Base-by-base conservation (phyloP, 176 grass and related monocot genomes). In the Juncus effusus region DNA sequence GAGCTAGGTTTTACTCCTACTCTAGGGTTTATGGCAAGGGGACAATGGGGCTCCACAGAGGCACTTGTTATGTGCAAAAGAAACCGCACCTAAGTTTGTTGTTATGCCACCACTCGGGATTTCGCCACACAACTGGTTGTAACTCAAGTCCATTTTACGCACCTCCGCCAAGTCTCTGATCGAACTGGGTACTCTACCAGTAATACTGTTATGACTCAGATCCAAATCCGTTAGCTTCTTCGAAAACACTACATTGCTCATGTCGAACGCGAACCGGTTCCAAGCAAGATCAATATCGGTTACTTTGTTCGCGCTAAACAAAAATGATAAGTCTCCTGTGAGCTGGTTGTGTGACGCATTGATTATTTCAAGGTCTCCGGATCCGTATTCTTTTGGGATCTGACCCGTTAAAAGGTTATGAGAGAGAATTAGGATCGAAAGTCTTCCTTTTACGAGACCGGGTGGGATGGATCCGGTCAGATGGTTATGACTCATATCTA, bases 261-360 rank as follows among this genome's bases (percentile, higher is more conserved):
- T 58, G 63, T 96, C 86, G 84, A 96, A 96, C 73, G 70, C 76
- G 2, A 96, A 64, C 76, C 16, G 42, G 91, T 96, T 96, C 91
- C 91, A 87, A 66, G 87, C 83, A 51, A 90, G 71, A 71, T 96
- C 83, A 16, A 96, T 80, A 86, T 87, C 83, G 53, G 76, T 36
- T 0, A 56, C 36, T 44, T 73, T 80, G 2, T 81, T 38, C 37
- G 69, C 72, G 16, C 84, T 81, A 75, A 90, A 90, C 76, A 87
- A 76, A 65, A 78, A 72, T 36, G 86, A 87, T 19, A 83, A 74
- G 68, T 90, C 87, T 1, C 91, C 87, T 5, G 60, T 12, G 60
- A 96, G 69, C 9, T 1, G 38, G 87, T 96, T 96, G 3, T 58
- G 91, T 0, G 86, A 87, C 51, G 90, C 73, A 70, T 90, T 77